Evolutionary conservation across 176 grass and related monocot species (phyloP), one percentile per base, ranked within the genome.

Genomic region (Areca catechu): DNA sequence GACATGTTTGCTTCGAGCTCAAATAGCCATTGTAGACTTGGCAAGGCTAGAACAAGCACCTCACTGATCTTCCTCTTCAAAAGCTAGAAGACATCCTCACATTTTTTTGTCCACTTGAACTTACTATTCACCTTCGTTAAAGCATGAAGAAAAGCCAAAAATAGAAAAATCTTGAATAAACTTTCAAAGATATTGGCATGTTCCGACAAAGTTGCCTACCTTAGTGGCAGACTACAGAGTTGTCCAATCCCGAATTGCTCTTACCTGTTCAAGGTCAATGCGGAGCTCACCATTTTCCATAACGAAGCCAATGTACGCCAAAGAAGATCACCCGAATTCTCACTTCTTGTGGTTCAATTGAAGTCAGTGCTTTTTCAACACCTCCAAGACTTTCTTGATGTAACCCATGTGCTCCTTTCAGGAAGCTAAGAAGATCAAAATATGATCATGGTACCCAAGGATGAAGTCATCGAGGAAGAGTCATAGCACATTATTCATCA

Each of bases 101-200:
- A n/a, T n/a, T n/a, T n/a, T n/a, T n/a, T n/a, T n/a, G n/a, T n/a
- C n/a, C n/a, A n/a, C n/a, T n/a, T n/a, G n/a, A n/a, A n/a, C n/a
- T n/a, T n/a, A n/a, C n/a, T 22, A 5, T 74, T 64, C 10, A 23
- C 59, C n/a, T n/a, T 65, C 16, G 59, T 74, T 19, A 74, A 15
- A 7, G 23, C 16, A 48, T 74, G 71, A n/a, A 74, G 17, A 20
- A 48, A 49, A 20, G 24, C 48, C 37, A 1, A 15, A 22, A 54
- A 64, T 21, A 10, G 55, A 29, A 3, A 24, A 55, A 56, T 63
- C 48, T 9, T 63, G 24, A 3, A 73, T 63, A 20, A 73, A 73
- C 49, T 72, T 72, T 24, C 9, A 0, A 0, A 72, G 15, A 49
- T 72, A 72, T 4, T 72, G 56, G 22, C 22, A 23, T 23, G 22